Conservation (phyloP, 2,329 filamentous ascomycete genomes). For the Chalara sp. region DNA sequence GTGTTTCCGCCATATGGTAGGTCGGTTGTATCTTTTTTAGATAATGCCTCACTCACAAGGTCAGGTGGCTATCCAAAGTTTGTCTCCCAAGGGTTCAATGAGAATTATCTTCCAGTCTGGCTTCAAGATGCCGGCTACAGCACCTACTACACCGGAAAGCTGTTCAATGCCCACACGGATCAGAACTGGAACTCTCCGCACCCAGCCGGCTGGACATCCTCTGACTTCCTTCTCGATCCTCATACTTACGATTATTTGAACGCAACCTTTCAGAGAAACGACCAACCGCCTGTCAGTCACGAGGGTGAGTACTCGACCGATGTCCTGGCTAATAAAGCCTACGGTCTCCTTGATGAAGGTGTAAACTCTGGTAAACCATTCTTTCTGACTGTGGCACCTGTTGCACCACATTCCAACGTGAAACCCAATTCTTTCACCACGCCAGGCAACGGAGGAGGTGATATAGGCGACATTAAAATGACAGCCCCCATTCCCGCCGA, state of each 20-base stretch:
- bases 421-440: slow-evolving; percentile 2
- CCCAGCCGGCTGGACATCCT: slow-evolving; percentile 51
- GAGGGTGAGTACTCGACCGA: slow-evolving; percentile 43
- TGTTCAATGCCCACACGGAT: slow-evolving; percentile 57
- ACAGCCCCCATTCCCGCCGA: slow-evolving; percentile 49
- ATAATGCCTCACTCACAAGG: slow-evolving; percentile 5
- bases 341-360: slow-evolving; percentile 55
- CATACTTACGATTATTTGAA: slow-evolving; percentile 65
- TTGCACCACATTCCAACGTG: slow-evolving; percentile 58
- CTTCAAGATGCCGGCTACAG: slow-evolving; percentile 62
- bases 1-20: slow-evolving; percentile 41
- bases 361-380: slow-evolving; percentile 50
- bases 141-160: slow-evolving; percentile 69
- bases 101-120: slow-evolving; percentile 64
- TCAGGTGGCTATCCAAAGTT: slow-evolving; percentile 59
- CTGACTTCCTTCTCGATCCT: slow-evolving; percentile 56
- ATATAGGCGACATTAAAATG: slow-evolving; percentile 23
- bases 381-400: slow-evolving; percentile 59
- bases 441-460: neutral
- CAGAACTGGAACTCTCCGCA: slow-evolving; percentile 55
- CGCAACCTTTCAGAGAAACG: slow-evolving; percentile 54
- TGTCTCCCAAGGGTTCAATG: slow-evolving; percentile 55
- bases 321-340: slow-evolving; percentile 50
- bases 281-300: slow-evolving; percentile 46
- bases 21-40: slow-evolving; percentile 20